These are phyloP conservation scores for Lippia alba DNA, from an alignment of 305 asterid species.

Conservation along the genomic window DNA sequence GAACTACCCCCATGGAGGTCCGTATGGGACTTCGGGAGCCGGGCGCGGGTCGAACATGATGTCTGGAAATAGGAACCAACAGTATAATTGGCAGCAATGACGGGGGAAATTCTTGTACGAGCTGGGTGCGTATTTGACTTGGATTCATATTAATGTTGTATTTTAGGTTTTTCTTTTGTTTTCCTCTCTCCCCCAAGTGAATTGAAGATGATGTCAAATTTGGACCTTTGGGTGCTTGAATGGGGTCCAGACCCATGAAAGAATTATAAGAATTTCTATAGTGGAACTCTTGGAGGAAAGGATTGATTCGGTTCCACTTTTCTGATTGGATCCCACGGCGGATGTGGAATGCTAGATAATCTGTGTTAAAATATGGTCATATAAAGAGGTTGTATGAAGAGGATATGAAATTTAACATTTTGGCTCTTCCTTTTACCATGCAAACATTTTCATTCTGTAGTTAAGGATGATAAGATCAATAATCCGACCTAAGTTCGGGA, in stretches of 20 bases:
- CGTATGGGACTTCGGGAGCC: constrained; percentile 72
- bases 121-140: too few relatives aligned
- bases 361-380: constrained; percentile 15
- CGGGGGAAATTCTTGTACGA: neutral
- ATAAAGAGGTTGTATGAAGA: constrained; percentile 15
- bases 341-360: neutral
- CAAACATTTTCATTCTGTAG: too few relatives aligned
- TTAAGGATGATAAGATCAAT: too few relatives aligned
- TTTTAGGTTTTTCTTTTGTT: too few relatives aligned
- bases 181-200: too few relatives aligned
- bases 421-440: too few relatives aligned
- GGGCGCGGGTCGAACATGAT: constrained; percentile 82
- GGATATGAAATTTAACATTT: neutral
- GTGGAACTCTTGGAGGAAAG: neutral
- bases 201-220: too few relatives aligned
- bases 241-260: too few relatives aligned
- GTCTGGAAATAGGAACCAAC: constrained; percentile 79
- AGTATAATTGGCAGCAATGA: constrained; percentile 86
- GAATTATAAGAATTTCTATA: too few relatives aligned
- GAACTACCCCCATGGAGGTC: constrained; percentile 75
- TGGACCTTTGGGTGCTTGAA: too few relatives aligned
- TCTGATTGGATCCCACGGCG: neutral
- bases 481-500: too few relatives aligned
- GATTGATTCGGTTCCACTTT: constrained; percentile 1
- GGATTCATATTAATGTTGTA: too few relatives aligned